Conservation (phyloP, 2,329 filamentous ascomycete genomes). For the Colletotrichum australisinense region DNA sequence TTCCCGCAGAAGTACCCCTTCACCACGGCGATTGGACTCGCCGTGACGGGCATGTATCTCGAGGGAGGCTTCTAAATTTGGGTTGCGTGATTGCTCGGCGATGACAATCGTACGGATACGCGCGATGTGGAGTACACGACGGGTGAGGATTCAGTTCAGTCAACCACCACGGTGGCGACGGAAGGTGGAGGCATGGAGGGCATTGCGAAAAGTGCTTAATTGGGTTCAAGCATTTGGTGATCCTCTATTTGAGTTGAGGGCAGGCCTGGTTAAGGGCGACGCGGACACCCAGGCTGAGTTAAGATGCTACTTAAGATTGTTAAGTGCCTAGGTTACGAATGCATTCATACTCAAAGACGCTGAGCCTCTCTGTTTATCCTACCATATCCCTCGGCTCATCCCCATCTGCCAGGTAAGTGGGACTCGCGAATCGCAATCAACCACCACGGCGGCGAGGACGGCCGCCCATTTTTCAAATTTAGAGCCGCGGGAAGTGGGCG, state of each 20-base stretch:
- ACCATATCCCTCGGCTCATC: neutral
- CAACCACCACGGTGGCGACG: neutral
- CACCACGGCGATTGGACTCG: conserved; percentile 21
- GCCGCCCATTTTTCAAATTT: neutral
- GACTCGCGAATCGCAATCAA: neutral
- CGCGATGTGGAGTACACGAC: neutral
- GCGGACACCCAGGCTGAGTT: conserved; percentile 16
- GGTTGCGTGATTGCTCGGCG: neutral
- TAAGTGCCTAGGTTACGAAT: neutral
- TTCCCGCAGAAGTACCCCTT: conserved; percentile 50
- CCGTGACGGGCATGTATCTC: conserved; percentile 23
- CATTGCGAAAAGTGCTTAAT: neutral
- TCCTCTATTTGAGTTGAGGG: neutral
- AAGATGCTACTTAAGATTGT: neutral
- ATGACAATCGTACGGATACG: neutral
- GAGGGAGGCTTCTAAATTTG: conserved; percentile 13
- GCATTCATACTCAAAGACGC: neutral
- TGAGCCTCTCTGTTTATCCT: neutral
- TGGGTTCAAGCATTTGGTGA: neutral
- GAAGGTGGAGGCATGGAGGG: neutral
- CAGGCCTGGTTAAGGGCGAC: conserved; percentile 19
- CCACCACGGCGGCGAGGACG: conserved; percentile 3
- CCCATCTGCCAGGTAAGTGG: neutral
- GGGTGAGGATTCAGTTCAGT: neutral
- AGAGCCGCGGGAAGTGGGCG: conserved; percentile 26